Percentiles rank a stretch among this genome's conserved stretches.
These are phyloP conservation scores for Chaetomium cochliodes DNA, from an alignment of 495 filamentous ascomycete species.

Conservation along the genomic window DNA sequence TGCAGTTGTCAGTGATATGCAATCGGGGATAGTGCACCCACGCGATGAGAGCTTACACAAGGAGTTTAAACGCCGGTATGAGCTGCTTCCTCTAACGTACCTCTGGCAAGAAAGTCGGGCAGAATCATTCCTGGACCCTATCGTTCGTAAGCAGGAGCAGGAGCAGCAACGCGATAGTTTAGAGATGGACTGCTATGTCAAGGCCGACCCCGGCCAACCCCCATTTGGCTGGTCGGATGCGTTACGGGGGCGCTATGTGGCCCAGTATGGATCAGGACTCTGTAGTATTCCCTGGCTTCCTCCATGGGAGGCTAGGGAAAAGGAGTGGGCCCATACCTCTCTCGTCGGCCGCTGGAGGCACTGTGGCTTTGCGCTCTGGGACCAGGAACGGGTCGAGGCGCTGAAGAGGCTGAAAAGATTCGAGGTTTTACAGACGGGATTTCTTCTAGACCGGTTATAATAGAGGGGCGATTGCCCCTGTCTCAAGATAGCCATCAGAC, in stretches of 20 bases:
- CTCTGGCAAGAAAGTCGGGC: neutral
- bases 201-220: neutral
- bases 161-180: neutral
- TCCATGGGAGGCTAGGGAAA: constrained; percentile 1
- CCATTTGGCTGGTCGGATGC: constrained; percentile 16
- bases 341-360: neutral
- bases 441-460: too few relatives aligned
- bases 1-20: constrained; percentile 1
- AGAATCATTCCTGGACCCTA: neutral
- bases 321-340: constrained; percentile 10
- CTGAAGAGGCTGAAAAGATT: constrained; percentile 10
- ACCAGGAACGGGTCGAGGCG: constrained; percentile 16
- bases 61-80: constrained; percentile 1
- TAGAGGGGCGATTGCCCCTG: too few relatives aligned
- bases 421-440: constrained; percentile 10
- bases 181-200: neutral
- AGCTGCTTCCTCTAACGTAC: constrained; percentile 8
- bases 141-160: constrained; percentile 1
- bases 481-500: too few relatives aligned
- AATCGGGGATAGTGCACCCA: too few relatives aligned
- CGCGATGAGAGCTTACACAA: too few relatives aligned
- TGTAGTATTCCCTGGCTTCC: neutral
- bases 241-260: constrained; percentile 7
- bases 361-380: constrained; percentile 2
- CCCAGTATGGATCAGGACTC: neutral